Conservation (phyloP, 176 grass and related monocot species). For the Oryza australiensis region DNA sequence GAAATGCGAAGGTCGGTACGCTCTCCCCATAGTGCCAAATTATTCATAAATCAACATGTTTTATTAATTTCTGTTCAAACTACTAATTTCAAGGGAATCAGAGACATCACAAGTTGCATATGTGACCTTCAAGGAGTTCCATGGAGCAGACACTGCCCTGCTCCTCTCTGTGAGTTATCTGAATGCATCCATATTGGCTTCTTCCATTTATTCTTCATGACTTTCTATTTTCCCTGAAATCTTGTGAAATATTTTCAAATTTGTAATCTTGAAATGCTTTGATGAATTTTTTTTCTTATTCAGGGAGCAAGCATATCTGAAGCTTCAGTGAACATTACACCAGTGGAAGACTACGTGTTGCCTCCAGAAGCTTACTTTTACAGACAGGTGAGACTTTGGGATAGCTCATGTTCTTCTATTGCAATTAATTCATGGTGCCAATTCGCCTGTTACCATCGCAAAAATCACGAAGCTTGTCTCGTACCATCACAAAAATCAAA, state of each 20-base stretch:
- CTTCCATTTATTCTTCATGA: not conserved
- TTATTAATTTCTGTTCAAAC: not conserved
- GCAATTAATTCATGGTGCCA: not conserved
- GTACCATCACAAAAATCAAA: too few species aligned
- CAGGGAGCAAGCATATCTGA: slow-evolving; percentile 55
- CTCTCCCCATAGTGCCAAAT: not conserved
- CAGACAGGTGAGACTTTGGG: not conserved
- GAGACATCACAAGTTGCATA: slow-evolving; percentile 33
- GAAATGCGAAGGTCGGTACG: slow-evolving; percentile 48
- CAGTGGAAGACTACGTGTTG: slow-evolving; percentile 46
- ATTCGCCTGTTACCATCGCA: too few species aligned
- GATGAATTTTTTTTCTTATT: not conserved
- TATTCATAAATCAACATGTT: not conserved
- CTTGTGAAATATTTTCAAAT: not conserved
- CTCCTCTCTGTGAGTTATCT: slow-evolving; percentile 37
- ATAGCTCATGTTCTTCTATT: not conserved
- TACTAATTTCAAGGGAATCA: slow-evolving; percentile 11
- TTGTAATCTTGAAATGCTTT: not conserved
- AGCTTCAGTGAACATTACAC: slow-evolving; percentile 39
- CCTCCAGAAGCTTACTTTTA: slow-evolving; percentile 45
- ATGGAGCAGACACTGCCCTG: slow-evolving; percentile 47
- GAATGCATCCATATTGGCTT: not conserved
- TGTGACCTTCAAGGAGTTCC: slow-evolving; percentile 54
- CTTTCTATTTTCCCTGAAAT: not conserved
- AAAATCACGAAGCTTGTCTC: too few species aligned